Evolutionary conservation across 768 basidiomycete genomes (phyloP).

Genomic region (Imleria badia): DNA sequence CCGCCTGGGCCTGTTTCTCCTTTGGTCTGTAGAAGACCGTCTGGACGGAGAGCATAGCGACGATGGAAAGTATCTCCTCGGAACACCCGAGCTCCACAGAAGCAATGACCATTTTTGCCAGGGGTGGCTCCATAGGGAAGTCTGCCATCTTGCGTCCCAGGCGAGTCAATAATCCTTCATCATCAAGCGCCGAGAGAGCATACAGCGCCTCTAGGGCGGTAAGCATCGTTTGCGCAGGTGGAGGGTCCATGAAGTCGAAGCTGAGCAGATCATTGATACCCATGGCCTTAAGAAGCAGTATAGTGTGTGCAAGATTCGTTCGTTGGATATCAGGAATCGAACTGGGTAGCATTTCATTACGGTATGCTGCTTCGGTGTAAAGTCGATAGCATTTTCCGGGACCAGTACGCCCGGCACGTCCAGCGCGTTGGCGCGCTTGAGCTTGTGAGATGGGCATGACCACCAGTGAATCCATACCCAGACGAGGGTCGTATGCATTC

Average conservation of each 20-base stretch:
- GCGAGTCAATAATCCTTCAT: conserved; percentile 92
- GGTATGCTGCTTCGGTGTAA: conserved; percentile 96
- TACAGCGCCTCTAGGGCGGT: conserved; percentile 94
- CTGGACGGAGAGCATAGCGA: conserved; percentile 96
- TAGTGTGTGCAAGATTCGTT: conserved; percentile 88
- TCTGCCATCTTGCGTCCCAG: conserved; percentile 99
- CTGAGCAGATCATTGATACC: conserved; percentile 96
- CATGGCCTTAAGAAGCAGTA: conserved; percentile 97
- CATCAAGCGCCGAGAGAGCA: conserved; percentile 93
- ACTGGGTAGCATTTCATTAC: conserved; percentile 98
- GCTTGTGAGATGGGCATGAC: conserved; percentile 99
- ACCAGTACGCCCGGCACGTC: conserved; percentile 96
- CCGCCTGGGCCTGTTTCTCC: conserved; percentile 98
- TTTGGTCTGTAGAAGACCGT: conserved; percentile 99
- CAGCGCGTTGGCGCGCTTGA: conserved; percentile 92
- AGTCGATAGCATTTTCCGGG: conserved; percentile 98
- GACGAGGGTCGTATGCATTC: conserved; percentile 94
- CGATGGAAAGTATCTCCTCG: conserved; percentile 95
- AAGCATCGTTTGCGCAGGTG: conserved; percentile 94
- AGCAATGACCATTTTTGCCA: conserved; percentile 97
- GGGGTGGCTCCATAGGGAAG: conserved; percentile 95
- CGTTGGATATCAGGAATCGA: conserved; percentile 98
- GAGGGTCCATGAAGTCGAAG: conserved; percentile 99
- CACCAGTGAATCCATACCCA: conserved; percentile 98
- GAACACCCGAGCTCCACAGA: conserved; percentile 98